phyloP scores from a whole-genome alignment of 805 yeast species.

The Myxozyma lipomycoides region DNA sequence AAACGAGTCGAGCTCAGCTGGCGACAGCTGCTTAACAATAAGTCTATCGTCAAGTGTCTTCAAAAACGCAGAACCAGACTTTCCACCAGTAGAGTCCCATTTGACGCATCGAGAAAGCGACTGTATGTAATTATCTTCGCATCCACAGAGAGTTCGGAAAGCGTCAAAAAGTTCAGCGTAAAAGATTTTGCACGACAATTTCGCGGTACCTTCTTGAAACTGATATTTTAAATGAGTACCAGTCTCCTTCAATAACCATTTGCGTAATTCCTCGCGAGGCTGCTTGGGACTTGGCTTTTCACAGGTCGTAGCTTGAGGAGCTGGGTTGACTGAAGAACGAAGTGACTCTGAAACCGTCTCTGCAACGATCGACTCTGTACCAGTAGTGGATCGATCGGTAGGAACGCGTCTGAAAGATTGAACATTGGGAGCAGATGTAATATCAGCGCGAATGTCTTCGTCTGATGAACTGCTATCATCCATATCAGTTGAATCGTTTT shows the following conservation, averaged over 20 bases:
- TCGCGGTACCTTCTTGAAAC: conserved; percentile 78
- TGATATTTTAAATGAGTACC: conserved; percentile 91
- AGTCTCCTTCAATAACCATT: conserved; percentile 69
- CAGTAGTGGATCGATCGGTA: conserved; percentile 5
- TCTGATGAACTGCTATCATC: conserved; percentile 10
- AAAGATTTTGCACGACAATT: conserved; percentile 86
- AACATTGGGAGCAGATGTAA: conserved; percentile 11
- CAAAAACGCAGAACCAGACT: conserved; percentile 89
- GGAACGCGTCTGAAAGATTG: conserved; percentile 12
- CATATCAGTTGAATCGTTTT: neutral
- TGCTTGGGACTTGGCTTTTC: conserved; percentile 9
- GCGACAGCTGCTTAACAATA: conserved; percentile 82
- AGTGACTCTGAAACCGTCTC: neutral
- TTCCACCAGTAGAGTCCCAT: conserved; percentile 97
- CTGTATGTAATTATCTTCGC: conserved; percentile 70
- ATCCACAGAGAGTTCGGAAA: conserved; percentile 76
- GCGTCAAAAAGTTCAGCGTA: conserved; percentile 97
- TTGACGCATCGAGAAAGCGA: conserved; percentile 89
- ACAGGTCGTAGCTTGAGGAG: conserved; percentile 1
- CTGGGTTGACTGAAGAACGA: neutral
- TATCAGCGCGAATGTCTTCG: conserved; percentile 13
- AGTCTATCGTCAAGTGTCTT: conserved; percentile 89
- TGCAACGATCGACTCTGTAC: neutral
- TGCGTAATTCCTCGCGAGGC: conserved; percentile 45
- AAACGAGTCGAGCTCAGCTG: conserved; percentile 86